Conservation (phyloP, 2,329 filamentous ascomycete species). For the Chaetothyriales sp. region DNA sequence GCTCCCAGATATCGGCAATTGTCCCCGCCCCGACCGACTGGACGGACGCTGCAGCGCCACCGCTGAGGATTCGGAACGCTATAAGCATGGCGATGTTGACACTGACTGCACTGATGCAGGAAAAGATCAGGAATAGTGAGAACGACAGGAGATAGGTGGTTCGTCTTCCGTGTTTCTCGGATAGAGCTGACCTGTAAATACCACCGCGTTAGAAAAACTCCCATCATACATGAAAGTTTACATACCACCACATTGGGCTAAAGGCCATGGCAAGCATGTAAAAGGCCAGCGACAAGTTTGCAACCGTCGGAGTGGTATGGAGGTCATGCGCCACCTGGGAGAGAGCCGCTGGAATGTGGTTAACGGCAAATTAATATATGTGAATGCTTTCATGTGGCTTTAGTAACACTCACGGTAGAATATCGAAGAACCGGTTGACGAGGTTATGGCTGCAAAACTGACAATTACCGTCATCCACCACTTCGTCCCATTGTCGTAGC, state of each 20-base stretch:
- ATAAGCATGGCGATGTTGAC: slow-evolving; percentile 55
- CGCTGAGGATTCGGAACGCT: slow-evolving; percentile 57
- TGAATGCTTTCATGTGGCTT: no score
- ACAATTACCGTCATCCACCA: slow-evolving; percentile 71
- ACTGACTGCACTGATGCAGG: slow-evolving; percentile 50
- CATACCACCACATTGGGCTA: slow-evolving; percentile 65
- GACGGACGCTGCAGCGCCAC: slow-evolving; percentile 64
- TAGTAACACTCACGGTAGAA: slow-evolving; percentile 52
- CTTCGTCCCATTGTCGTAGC: slow-evolving; percentile 61
- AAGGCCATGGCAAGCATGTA: slow-evolving; percentile 75
- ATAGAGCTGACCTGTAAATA: slow-evolving; percentile 47
- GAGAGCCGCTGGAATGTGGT: slow-evolving; percentile 55
- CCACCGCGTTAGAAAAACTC: not conserved
- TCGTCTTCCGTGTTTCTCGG: slow-evolving; percentile 54
- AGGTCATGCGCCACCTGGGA: slow-evolving; percentile 49
- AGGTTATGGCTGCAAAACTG: slow-evolving; percentile 63
- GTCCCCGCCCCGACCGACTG: slow-evolving; percentile 73
- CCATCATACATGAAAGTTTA: no score
- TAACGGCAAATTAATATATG: no score
- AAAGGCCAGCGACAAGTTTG: slow-evolving; percentile 61
- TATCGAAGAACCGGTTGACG: slow-evolving; percentile 70
- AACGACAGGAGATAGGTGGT: slow-evolving; percentile 58
- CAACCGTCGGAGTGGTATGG: slow-evolving; percentile 45
- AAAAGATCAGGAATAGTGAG: slow-evolving; percentile 53
- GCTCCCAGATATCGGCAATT: slow-evolving; percentile 67